Percentiles rank a stretch among this genome's conserved stretches.
phyloP scores from a whole-genome alignment of 805 yeast genomes.

The Saturnispora quitensis region DNA sequence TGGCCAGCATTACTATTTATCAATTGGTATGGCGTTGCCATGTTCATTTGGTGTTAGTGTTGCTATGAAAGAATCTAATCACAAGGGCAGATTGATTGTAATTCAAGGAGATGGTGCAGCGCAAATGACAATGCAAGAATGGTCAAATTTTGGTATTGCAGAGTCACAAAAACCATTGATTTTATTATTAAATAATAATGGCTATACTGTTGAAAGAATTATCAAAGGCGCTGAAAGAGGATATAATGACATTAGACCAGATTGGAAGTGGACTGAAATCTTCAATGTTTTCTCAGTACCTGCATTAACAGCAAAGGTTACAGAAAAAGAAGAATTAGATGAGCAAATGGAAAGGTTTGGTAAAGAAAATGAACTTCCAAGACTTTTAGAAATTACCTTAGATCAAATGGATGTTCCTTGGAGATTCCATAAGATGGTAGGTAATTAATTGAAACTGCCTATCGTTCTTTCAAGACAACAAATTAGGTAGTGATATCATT shows the following conservation, averaged over 20 bases:
- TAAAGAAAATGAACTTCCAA: slow-evolving; percentile 15
- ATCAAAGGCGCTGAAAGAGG: slow-evolving; percentile 68
- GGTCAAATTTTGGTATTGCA: slow-evolving; percentile 26
- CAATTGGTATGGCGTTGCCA: slow-evolving; percentile 86
- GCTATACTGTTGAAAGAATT: slow-evolving; percentile 84
- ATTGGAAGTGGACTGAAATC: slow-evolving; percentile 74
- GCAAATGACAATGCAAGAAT: slow-evolving; percentile 87
- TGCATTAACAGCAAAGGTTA: slow-evolving; percentile 26
- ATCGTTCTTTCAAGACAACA: not conserved
- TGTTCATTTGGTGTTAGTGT: slow-evolving; percentile 75
- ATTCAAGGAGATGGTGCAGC: slow-evolving; percentile 93
- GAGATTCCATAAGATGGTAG: slow-evolving; percentile 39
- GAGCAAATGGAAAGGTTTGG: slow-evolving; percentile 30
- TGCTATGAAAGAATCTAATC: slow-evolving; percentile 50
- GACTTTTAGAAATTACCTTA: slow-evolving; percentile 51
- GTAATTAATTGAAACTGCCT: slow-evolving; percentile 4
- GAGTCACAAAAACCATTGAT: slow-evolving; percentile 63
- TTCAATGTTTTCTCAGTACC: slow-evolving; percentile 47
- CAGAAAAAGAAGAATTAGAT: slow-evolving; percentile 32
- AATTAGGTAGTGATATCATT: not conserved
- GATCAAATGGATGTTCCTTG: slow-evolving; percentile 57
- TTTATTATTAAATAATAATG: slow-evolving; percentile 72
- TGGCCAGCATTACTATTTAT: slow-evolving; percentile 69
- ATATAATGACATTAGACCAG: slow-evolving; percentile 74
- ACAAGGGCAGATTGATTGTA: slow-evolving; percentile 46